Evolutionary conservation across 2,329 filamentous ascomycete species (phyloP).

Genomic region (Botrytis medusae): DNA sequence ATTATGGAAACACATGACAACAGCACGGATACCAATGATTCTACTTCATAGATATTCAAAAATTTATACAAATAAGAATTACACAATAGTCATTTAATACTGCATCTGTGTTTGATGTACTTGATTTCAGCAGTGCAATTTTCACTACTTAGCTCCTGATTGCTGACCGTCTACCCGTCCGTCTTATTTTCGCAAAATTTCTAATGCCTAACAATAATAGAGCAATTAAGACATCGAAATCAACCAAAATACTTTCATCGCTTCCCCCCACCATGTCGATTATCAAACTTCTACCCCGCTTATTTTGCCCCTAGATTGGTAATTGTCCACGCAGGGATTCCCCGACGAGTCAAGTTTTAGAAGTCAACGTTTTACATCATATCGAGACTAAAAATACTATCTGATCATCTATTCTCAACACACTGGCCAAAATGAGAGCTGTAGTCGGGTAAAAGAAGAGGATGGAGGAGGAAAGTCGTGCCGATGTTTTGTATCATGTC

Average conservation of each 20-base stretch:
- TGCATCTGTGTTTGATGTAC: background rate
- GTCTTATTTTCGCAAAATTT: background rate
- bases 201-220: background rate
- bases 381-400: background rate
- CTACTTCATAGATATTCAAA: background rate
- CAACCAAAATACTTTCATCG: background rate
- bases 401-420: background rate
- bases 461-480: background rate
- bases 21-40: background rate
- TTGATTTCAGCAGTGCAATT: background rate
- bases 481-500: conserved; percentile 1
- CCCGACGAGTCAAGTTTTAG: background rate
- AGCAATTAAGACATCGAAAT: background rate
- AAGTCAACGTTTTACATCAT: conserved; percentile 8
- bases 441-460: background rate
- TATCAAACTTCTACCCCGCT: background rate
- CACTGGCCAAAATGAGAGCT: background rate
- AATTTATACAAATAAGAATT: background rate
- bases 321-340: background rate
- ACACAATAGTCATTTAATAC: background rate
- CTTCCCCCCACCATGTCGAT: background rate
- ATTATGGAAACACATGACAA: conserved; percentile 37
- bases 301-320: background rate
- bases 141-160: background rate
- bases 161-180: background rate